These are phyloP conservation scores for Ustilago xerochloae DNA, from an alignment of 1,284 basidiomycete genomes.

Conservation along the genomic window DNA sequence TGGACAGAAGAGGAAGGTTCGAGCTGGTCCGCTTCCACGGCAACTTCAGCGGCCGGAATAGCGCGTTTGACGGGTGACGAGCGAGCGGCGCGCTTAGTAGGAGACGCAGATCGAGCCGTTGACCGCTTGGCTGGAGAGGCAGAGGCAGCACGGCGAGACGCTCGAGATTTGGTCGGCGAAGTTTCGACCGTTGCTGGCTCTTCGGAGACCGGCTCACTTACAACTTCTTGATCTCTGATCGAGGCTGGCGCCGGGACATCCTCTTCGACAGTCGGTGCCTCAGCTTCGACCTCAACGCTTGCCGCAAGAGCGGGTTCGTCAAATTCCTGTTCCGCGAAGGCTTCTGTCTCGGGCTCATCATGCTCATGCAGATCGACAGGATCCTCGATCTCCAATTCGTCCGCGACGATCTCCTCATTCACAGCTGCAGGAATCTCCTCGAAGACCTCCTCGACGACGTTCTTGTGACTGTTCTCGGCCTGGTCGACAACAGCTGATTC, in stretches of 20 bases:
- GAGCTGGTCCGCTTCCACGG: not conserved
- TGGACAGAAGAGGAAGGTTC: not conserved
- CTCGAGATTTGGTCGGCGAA: constrained; percentile 18
- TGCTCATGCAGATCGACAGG: not conserved
- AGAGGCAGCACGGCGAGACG: constrained; percentile 22
- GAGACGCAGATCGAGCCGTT: constrained; percentile 19
- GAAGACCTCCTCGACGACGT: not conserved
- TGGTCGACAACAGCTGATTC: no score
- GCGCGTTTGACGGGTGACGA: constrained; percentile 32
- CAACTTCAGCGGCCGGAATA: not conserved
- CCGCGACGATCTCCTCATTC: not conserved
- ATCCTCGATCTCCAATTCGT: constrained; percentile 1
- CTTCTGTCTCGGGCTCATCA: not conserved
- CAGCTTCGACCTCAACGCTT: no score
- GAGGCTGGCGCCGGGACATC: not conserved
- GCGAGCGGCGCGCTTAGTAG: constrained; percentile 21
- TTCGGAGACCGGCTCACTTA: not conserved
- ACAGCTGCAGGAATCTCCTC: not conserved
- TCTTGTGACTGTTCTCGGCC: no score
- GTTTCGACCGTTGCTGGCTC: constrained; percentile 4
- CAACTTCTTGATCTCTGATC: not conserved
- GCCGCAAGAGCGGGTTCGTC: not conserved
- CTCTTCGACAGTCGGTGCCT: not conserved
- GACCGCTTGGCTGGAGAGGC: constrained; percentile 20
- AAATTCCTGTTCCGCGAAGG: not conserved